Conservation (phyloP, 1,284 basidiomycete species). For the Tausonia pullulans region DNA sequence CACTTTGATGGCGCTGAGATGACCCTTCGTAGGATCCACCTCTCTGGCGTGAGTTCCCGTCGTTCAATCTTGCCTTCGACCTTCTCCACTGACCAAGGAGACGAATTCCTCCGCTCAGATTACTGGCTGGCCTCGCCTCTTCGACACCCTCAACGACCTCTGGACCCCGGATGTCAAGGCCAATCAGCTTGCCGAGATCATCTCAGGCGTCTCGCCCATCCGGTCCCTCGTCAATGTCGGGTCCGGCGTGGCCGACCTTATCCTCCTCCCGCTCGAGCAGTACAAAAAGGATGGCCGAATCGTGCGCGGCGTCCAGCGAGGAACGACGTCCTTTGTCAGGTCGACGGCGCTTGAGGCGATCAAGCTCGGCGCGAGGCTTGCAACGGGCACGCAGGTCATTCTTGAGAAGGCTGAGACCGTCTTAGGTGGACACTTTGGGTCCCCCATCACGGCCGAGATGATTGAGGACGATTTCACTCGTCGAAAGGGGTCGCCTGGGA, state of each 20-base stretch:
- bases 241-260: constrained; percentile 87
- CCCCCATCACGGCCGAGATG: constrained; percentile 54
- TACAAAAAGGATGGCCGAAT: constrained; percentile 95
- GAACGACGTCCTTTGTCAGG: constrained; percentile 80
- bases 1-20: constrained; percentile 98
- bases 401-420: constrained; percentile 91
- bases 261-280: constrained; percentile 90
- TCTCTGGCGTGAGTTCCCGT: constrained; percentile 61
- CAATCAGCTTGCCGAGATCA: constrained; percentile 91
- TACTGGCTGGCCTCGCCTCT: constrained; percentile 75
- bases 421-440: constrained; percentile 63
- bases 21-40: constrained; percentile 83
- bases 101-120: constrained; percentile 43
- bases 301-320: constrained; percentile 84
- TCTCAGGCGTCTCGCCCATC: constrained; percentile 93
- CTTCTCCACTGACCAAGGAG: constrained; percentile 1
- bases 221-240: constrained; percentile 93
- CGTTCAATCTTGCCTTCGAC: not conserved
- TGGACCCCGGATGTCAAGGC: constrained; percentile 99
- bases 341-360: constrained; percentile 90
- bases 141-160: constrained; percentile 83
- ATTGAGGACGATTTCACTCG: constrained; percentile 23
- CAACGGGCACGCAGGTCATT: constrained; percentile 94
- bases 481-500: constrained; percentile 14
- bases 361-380: constrained; percentile 84